These are phyloP conservation scores for Dioszegia crocea DNA, from an alignment of 768 basidiomycete genomes.

Conservation along the genomic window DNA sequence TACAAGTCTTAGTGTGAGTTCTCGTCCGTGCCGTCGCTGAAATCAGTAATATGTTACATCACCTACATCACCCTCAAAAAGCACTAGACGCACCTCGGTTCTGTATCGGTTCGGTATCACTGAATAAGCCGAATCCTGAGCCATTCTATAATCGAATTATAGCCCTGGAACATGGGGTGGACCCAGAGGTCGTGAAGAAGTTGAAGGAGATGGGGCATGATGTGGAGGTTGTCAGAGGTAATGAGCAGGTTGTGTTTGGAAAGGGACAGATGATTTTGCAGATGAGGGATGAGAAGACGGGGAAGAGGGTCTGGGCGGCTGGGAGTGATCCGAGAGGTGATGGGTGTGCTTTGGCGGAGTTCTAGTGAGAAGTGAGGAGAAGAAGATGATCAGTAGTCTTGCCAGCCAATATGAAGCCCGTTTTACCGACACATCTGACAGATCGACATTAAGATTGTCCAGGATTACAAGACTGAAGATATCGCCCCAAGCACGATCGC, in stretches of 20 bases:
- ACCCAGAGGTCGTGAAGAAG: conserved; percentile 10
- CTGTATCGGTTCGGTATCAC: conserved; percentile 20
- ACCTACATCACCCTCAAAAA: conserved; percentile 24
- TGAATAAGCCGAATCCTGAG: not conserved
- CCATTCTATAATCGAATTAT: conserved; percentile 16
- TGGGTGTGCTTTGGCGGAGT: conserved; percentile 20
- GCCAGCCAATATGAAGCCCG: no score
- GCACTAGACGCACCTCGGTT: conserved; percentile 31
- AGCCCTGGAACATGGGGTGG: conserved; percentile 30
- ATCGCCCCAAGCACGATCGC: not conserved
- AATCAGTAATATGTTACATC: conserved; percentile 24
- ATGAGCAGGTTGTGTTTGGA: conserved; percentile 16
- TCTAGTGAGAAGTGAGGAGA: conserved; percentile 4
- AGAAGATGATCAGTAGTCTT: no score
- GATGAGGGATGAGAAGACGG: conserved; percentile 22
- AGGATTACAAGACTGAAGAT: not conserved
- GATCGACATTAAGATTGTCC: no score
- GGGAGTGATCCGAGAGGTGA: conserved; percentile 32
- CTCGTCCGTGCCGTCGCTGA: not conserved
- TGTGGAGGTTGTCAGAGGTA: conserved; percentile 15
- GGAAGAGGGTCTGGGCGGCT: conserved; percentile 28
- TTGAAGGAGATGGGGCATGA: conserved; percentile 19
- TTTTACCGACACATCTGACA: no score
- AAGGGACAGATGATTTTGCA: conserved; percentile 23
- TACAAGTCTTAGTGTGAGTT: conserved; percentile 27